Percentiles rank a stretch among this genome's conserved stretches.
These are phyloP conservation scores for Russula brevipes DNA, from an alignment of 768 basidiomycete species.

Conservation along the genomic window DNA sequence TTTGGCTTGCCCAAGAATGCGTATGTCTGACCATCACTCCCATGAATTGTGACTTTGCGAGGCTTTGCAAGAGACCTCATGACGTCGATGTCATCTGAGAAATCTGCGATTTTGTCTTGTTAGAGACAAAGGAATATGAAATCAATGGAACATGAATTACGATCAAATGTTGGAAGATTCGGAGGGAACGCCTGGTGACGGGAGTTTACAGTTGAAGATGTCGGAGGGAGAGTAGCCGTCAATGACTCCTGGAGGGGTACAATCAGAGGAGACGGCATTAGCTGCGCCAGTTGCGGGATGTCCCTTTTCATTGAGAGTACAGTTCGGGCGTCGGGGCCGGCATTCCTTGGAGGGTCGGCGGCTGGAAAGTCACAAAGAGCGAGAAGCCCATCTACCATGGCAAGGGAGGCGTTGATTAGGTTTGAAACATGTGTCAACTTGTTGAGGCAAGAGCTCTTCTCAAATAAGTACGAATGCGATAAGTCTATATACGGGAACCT, in stretches of 20 bases:
- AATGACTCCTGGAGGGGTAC: constrained; percentile 92
- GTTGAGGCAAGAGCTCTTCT: constrained; percentile 45
- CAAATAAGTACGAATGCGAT: background rate
- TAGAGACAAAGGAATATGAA: background rate
- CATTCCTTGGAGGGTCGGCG: constrained; percentile 28
- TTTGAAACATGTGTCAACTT: constrained; percentile 40
- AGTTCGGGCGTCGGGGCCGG: constrained; percentile 28
- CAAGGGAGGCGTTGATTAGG: constrained; percentile 44
- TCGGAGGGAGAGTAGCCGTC: constrained; percentile 80
- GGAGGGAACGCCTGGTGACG: constrained; percentile 77
- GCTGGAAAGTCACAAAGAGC: constrained; percentile 56
- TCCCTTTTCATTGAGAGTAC: constrained; percentile 48
- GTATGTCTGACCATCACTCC: constrained; percentile 78
- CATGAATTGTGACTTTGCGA: constrained; percentile 80
- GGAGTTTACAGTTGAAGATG: constrained; percentile 48
- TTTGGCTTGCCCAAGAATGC: constrained; percentile 95
- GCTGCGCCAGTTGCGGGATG: constrained; percentile 48
- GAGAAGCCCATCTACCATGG: constrained; percentile 68
- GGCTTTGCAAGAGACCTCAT: constrained; percentile 92
- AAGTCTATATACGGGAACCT: constrained; percentile 14
- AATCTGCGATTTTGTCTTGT: constrained; percentile 41
- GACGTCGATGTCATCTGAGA: constrained; percentile 77
- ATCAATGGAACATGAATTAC: constrained; percentile 37
- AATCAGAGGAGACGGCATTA: constrained; percentile 66
- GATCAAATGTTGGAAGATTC: constrained; percentile 67